Conservation (phyloP, 1,284 basidiomycete species). For the Rhodotorula glutinis region DNA sequence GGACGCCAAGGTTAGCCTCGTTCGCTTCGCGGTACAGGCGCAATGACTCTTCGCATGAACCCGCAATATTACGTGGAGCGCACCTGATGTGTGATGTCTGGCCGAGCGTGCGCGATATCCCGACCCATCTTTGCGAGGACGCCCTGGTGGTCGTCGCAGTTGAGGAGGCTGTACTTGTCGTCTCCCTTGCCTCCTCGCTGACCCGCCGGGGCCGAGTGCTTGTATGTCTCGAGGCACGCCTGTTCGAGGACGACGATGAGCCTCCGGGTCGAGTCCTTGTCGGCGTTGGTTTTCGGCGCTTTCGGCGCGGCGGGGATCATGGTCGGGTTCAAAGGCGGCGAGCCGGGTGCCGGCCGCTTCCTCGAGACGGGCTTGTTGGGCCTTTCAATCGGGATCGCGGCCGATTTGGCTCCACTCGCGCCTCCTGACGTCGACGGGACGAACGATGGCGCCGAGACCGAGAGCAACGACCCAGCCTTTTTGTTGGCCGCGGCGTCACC, state of each 20-base stretch:
- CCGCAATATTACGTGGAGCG: no score
- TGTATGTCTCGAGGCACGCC: conserved; percentile 90
- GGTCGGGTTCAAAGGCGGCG: conserved; percentile 58
- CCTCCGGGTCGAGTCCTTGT: conserved; percentile 63
- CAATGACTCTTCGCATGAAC: no score
- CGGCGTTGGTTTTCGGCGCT: conserved; percentile 61
- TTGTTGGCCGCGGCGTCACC: neutral
- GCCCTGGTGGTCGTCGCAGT: conserved; percentile 99
- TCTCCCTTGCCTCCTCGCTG: conserved; percentile 58
- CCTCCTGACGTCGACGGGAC: conserved; percentile 26
- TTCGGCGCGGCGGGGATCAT: conserved; percentile 77
- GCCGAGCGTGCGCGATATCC: conserved; percentile 95
- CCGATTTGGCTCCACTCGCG: neutral
- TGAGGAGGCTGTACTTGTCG: conserved; percentile 93
- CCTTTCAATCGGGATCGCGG: conserved; percentile 19
- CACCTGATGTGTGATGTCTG: conserved; percentile 98
- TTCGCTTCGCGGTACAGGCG: neutral
- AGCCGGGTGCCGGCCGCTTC: conserved; percentile 37
- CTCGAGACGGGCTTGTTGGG: conserved; percentile 22
- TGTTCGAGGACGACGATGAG: conserved; percentile 89
- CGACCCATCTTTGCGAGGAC: conserved; percentile 95
- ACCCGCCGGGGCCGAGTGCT: conserved; percentile 57
- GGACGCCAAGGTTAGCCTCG: neutral
- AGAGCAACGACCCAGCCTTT: conserved; percentile 16
- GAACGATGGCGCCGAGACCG: conserved; percentile 29